phyloP scores from a whole-genome alignment of 768 basidiomycete species.

The Trichaptum fuscoviolaceum region DNA sequence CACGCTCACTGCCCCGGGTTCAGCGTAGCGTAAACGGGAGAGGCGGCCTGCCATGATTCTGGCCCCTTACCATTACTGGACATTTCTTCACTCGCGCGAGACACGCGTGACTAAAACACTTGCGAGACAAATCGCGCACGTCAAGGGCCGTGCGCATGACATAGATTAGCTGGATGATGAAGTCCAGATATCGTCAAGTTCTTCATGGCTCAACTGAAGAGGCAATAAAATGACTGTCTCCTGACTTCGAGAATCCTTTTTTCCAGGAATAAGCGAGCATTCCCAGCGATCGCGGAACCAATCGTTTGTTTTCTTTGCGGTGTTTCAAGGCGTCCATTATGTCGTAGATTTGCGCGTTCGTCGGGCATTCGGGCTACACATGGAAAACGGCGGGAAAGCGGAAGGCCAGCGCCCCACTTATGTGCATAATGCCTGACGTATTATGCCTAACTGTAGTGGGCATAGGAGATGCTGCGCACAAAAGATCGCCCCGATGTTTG shows the following conservation, averaged over 20 bases:
- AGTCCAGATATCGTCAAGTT: background rate
- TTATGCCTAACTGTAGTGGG: background rate
- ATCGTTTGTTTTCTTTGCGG: background rate
- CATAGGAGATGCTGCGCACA: background rate
- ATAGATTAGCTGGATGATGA: background rate
- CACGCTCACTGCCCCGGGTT: background rate
- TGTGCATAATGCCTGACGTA: background rate
- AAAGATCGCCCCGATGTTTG: background rate
- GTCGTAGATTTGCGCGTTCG: background rate
- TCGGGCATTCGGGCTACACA: background rate
- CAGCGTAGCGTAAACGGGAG: slow-evolving; percentile 1
- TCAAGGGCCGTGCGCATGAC: background rate
- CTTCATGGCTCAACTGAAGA: no score
- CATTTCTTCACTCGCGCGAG: background rate
- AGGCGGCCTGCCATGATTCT: background rate
- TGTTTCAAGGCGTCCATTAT: background rate
- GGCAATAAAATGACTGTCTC: background rate
- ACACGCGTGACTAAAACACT: background rate
- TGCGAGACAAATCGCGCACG: background rate
- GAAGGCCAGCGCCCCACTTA: background rate
- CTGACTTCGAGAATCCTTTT: background rate
- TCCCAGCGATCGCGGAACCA: background rate
- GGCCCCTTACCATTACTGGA: background rate
- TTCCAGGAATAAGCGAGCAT: background rate
- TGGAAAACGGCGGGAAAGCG: background rate